These are phyloP conservation scores for Porphyra umbilicalis DNA, from an alignment of 31 red algal genomes.

Conservation along the genomic window DNA sequence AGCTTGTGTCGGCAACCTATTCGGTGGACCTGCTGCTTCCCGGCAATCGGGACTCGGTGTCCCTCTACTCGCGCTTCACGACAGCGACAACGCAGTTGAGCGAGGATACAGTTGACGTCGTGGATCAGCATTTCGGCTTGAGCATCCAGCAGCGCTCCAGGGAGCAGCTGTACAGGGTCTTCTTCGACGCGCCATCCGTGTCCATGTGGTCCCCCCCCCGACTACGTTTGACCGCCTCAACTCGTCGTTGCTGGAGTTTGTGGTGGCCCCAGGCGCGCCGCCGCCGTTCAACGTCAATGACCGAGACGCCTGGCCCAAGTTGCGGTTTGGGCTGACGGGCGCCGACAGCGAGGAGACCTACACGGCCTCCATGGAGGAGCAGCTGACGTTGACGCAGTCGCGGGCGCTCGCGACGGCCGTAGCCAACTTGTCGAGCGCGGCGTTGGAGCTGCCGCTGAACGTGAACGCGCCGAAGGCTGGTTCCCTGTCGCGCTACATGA, in stretches of 20 bases:
- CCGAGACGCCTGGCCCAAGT: not conserved
- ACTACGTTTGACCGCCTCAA: not conserved
- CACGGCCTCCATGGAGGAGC: not conserved
- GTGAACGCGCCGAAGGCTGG: not conserved
- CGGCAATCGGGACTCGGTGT: not conserved
- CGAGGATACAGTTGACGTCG: not conserved
- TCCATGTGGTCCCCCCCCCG: not conserved
- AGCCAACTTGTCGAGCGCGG: not conserved
- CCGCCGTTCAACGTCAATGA: not conserved
- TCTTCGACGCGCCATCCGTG: not conserved
- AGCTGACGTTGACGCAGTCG: not conserved
- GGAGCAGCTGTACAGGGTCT: not conserved
- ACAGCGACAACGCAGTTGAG: not conserved
- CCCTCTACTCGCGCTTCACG: not conserved
- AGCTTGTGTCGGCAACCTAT: not conserved
- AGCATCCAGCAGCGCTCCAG: not conserved
- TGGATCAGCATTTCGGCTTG: not conserved
- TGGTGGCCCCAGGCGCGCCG: not conserved
- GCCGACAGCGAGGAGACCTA: not conserved
- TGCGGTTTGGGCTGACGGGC: not conserved
- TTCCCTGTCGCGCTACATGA: not conserved
- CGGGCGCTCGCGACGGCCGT: not conserved
- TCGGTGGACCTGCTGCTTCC: conserved; percentile 7
- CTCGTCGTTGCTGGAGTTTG: not conserved
- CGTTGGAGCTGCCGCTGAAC: not conserved